These are phyloP conservation scores for Croton laevigatus DNA, from an alignment of 441 rosid species.

Conservation along the genomic window DNA sequence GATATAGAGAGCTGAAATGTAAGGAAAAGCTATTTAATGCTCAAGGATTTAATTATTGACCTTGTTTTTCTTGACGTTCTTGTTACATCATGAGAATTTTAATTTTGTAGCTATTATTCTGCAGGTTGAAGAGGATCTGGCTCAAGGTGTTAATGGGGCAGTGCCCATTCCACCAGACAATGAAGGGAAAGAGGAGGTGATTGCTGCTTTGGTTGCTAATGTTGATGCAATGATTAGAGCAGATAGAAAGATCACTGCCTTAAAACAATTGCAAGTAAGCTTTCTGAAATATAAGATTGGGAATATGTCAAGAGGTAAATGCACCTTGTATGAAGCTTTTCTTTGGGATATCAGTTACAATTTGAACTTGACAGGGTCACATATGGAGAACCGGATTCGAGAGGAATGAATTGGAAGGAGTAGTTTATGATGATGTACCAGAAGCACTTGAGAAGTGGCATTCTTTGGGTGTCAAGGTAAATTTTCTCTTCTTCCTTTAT, in stretches of 20 bases:
- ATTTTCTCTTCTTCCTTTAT: background rate
- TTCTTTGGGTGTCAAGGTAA: conserved; percentile 74
- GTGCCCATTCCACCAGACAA: conserved; percentile 64
- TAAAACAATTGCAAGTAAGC: conserved; percentile 92
- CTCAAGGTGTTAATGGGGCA: conserved; percentile 60
- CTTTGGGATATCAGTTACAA: conserved; percentile 13
- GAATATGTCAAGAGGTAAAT: background rate
- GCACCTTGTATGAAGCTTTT: background rate
- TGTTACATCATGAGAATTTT: background rate
- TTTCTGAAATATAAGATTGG: background rate
- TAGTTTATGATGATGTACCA: conserved; percentile 81
- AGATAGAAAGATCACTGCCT: conserved; percentile 91
- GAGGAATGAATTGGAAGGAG: conserved; percentile 65
- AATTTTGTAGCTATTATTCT: conserved; percentile 8
- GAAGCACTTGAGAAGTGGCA: conserved; percentile 87
- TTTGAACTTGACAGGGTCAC: conserved; percentile 62
- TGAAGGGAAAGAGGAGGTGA: conserved; percentile 72
- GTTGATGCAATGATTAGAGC: conserved; percentile 91
- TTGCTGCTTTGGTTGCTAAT: conserved; percentile 81
- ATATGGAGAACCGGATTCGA: conserved; percentile 88
- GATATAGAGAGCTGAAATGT: background rate
- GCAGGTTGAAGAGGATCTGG: conserved; percentile 80
- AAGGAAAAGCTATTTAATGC: background rate
- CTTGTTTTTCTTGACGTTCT: background rate
- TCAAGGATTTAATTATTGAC: background rate